These are phyloP conservation scores for Nectriaceae sp. DNA, from an alignment of 2,329 filamentous ascomycete genomes.

Conservation along the genomic window DNA sequence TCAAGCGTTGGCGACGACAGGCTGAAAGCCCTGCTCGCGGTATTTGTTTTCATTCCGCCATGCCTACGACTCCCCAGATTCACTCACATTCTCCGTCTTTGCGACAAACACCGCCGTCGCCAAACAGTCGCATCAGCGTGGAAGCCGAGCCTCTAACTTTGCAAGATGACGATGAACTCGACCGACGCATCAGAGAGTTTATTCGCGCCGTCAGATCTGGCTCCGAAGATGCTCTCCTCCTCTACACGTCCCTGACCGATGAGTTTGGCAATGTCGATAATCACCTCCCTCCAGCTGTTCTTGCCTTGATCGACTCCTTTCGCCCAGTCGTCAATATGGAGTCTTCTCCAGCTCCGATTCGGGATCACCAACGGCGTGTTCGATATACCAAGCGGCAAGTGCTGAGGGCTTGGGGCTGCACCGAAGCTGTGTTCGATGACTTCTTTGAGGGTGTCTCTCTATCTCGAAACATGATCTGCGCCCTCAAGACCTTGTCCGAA, in stretches of 20 bases:
- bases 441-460: neutral
- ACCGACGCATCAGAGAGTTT: neutral
- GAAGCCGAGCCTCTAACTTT: neutral
- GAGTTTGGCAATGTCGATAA: neutral
- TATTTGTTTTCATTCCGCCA: neutral
- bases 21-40: neutral
- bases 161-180: neutral
- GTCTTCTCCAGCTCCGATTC: neutral
- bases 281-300: neutral
- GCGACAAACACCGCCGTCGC: neutral
- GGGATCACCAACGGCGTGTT: neutral
- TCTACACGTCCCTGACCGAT: neutral
- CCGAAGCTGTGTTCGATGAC: neutral
- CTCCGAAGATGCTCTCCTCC: neutral
- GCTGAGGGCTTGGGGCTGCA: neutral
- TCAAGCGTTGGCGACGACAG: neutral
- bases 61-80: neutral
- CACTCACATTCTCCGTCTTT: neutral
- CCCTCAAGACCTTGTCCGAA: neutral
- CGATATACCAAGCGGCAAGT: neutral
- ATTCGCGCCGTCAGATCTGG: neutral
- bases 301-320: neutral
- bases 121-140: neutral
- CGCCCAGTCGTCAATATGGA: neutral
- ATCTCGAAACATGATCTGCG: neutral